Evolutionary conservation across 345 rosid species (phyloP).

Genomic region (Clarkia xantiana): DNA sequence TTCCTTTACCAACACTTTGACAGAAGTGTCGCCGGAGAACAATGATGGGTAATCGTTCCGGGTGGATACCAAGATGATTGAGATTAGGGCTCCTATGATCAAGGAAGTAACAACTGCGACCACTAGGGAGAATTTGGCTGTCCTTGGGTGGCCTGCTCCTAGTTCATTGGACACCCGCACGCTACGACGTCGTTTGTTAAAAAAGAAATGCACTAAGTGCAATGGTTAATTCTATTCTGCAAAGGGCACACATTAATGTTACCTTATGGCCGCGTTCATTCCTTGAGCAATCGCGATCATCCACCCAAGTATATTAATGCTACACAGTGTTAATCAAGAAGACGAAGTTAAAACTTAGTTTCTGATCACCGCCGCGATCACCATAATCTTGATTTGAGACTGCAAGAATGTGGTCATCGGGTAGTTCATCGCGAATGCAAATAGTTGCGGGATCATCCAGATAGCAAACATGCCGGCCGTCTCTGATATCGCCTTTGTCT

Average conservation of each 20-base stretch:
- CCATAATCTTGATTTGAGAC: conserved; percentile 79
- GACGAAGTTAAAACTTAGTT: not conserved
- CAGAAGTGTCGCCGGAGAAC: conserved; percentile 40
- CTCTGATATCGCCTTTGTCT: conserved; percentile 38
- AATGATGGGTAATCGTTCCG: conserved; percentile 39
- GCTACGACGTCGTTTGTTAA: conserved; percentile 13
- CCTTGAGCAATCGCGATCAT: conserved; percentile 56
- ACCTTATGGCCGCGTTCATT: conserved; percentile 78
- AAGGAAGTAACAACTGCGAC: conserved; percentile 47
- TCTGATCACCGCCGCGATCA: conserved; percentile 55
- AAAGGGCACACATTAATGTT: not conserved
- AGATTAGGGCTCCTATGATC: conserved; percentile 28
- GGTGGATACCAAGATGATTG: conserved; percentile 29
- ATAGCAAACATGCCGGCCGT: conserved; percentile 48
- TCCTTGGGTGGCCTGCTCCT: conserved; percentile 48
- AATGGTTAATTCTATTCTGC: not conserved
- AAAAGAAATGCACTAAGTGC: not conserved
- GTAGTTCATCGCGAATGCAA: conserved; percentile 56
- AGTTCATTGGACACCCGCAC: conserved; percentile 73
- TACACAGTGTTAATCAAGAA: too few relatives aligned
- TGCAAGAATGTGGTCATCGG: conserved; percentile 72
- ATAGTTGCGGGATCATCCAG: conserved; percentile 78
- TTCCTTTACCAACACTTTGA: conserved; percentile 29
- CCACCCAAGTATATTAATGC: conserved; percentile 43
- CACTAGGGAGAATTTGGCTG: conserved; percentile 28